A percentile compares a stretch with the other conserved stretches of the same genome.
phyloP scores from a whole-genome alignment of 257 asterid species.

The Gentiana dahurica region DNA sequence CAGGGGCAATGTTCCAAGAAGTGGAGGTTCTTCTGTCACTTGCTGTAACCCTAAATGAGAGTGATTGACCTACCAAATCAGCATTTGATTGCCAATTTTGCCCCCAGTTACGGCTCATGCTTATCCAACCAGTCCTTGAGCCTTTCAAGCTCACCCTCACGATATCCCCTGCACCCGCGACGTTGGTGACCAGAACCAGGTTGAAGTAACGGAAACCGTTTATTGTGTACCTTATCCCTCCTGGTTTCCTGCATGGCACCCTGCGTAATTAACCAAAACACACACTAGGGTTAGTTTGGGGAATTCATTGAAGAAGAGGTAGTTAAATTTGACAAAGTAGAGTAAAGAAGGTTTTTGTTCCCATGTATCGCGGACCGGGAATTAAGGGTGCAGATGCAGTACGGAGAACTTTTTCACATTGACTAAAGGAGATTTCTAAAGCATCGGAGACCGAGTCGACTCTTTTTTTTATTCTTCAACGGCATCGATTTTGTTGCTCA shows the following conservation, averaged over 20 bases:
- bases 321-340: background rate
- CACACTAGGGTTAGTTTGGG: background rate
- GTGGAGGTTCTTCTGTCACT: too few species aligned
- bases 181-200: constrained; percentile 52
- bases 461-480: too few species aligned
- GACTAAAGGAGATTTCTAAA: too few species aligned
- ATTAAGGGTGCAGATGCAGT: background rate
- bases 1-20: too few species aligned
- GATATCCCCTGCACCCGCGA: constrained; percentile 72
- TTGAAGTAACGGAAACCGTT: constrained; percentile 66
- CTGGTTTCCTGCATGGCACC: constrained; percentile 18
- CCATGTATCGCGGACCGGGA: background rate
- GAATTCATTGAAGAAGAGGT: background rate
- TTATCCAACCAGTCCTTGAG: constrained; percentile 41
- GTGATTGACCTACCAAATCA: constrained; percentile 35
- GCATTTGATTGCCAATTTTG: constrained; percentile 71
- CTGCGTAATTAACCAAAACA: background rate
- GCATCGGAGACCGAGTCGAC: too few species aligned
- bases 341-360: background rate
- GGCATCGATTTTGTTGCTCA: too few species aligned
- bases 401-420: background rate
- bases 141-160: constrained; percentile 52
- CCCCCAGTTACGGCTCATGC: constrained; percentile 80
- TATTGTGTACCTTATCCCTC: constrained; percentile 65
- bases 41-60: too few species aligned